Conservation (phyloP, 2,329 filamentous ascomycete species). For the Hypomyces perniciosus region DNA sequence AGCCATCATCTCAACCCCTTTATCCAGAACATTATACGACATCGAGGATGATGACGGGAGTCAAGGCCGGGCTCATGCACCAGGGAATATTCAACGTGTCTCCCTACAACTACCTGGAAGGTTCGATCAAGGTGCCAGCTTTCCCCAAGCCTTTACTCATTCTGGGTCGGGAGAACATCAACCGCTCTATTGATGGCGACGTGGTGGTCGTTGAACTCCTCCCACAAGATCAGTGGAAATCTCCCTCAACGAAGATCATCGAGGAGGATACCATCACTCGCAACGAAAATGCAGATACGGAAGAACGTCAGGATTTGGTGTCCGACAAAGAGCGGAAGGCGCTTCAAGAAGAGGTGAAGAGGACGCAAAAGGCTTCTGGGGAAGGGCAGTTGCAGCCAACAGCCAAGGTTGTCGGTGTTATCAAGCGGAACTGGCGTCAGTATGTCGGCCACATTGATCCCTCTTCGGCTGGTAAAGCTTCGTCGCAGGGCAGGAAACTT, state of each 20-base stretch:
- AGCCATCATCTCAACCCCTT: constrained; percentile 61
- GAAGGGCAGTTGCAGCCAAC: constrained; percentile 84
- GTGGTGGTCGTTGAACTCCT: constrained; percentile 89
- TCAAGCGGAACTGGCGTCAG: constrained; percentile 96
- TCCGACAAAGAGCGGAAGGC: constrained; percentile 81
- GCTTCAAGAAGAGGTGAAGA: constrained; percentile 85
- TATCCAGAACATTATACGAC: constrained; percentile 87
- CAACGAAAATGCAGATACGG: constrained; percentile 87
- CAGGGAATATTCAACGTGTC: constrained; percentile 96
- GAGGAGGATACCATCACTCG: constrained; percentile 89
- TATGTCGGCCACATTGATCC: constrained; percentile 95
- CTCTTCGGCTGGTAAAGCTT: constrained; percentile 67
- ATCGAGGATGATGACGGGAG: constrained; percentile 89
- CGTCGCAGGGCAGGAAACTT: constrained; percentile 73
- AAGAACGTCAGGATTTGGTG: constrained; percentile 70
- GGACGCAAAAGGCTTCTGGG: constrained; percentile 67
- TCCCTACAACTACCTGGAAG: constrained; percentile 96
- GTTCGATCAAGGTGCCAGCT: constrained; percentile 79
- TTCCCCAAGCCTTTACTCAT: constrained; percentile 87
- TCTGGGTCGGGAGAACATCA: constrained; percentile 91
- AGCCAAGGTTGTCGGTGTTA: constrained; percentile 81
- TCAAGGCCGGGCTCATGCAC: constrained; percentile 82
- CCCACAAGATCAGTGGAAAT: constrained; percentile 94
- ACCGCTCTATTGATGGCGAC: constrained; percentile 86
- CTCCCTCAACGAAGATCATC: constrained; percentile 89